Evolutionary conservation across 805 yeast genomes (phyloP).

Genomic region (Soucietia sequanensis): DNA sequence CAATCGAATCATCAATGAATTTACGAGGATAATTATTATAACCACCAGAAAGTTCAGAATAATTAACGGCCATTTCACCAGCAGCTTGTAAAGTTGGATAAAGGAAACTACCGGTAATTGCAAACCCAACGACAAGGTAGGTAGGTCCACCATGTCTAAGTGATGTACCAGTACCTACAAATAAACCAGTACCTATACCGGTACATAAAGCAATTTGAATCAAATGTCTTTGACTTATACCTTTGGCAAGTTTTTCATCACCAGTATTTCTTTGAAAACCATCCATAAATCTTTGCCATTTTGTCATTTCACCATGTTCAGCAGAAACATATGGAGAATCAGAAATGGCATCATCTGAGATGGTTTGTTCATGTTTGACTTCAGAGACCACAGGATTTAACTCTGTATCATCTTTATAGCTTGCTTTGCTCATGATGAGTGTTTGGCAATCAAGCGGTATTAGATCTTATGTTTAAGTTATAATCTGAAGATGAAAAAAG

Average conservation of each 20-base stretch:
- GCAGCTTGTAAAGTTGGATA: conserved; percentile 41
- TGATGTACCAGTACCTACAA: conserved; percentile 40
- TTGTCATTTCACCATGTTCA: conserved; percentile 5
- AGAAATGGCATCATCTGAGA: background rate
- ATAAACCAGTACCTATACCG: conserved; percentile 44
- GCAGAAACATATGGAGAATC: conserved; percentile 1
- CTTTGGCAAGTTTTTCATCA: conserved; percentile 20
- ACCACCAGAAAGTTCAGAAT: conserved; percentile 58
- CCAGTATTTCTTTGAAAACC: conserved; percentile 21
- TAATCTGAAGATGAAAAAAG: too few relatives aligned
- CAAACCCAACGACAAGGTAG: conserved; percentile 30
- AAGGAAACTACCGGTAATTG: conserved; percentile 34
- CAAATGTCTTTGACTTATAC: conserved; percentile 42
- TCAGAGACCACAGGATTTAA: conserved; percentile 16
- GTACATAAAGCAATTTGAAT: conserved; percentile 33
- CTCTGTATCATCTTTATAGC: conserved; percentile 11
- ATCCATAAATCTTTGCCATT: conserved; percentile 28
- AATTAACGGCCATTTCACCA: conserved; percentile 58
- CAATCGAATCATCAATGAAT: conserved; percentile 55
- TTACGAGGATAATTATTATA: conserved; percentile 56
- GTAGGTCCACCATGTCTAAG: conserved; percentile 39
- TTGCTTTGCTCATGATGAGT: conserved; percentile 6
- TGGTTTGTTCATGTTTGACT: conserved; percentile 5
- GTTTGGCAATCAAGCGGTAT: too few relatives aligned
- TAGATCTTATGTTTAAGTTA: too few relatives aligned